phyloP scores from a whole-genome alignment of 129 eudicot genomes.

The carrot (Daucus carota) region DNA sequence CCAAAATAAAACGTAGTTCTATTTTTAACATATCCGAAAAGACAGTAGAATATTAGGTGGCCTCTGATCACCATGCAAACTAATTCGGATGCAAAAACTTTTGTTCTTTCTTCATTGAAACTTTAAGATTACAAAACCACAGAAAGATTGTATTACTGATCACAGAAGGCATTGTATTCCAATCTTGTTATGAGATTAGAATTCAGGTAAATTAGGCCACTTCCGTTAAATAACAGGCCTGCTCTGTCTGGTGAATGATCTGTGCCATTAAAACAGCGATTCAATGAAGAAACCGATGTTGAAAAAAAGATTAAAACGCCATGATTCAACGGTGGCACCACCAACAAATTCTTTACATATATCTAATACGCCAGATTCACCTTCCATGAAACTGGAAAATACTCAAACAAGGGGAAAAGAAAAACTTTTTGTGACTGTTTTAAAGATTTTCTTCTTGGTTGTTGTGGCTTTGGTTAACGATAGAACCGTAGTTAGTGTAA shows the following conservation, averaged over 20 bases:
- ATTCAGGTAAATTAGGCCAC: neutral
- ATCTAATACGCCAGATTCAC: neutral
- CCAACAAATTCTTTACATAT: neutral
- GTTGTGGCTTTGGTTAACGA: conserved; percentile 17
- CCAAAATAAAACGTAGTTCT: neutral
- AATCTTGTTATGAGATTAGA: neutral
- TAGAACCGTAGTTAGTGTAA: conserved; percentile 45
- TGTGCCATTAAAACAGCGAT: conserved; percentile 48
- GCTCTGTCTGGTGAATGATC: conserved; percentile 37
- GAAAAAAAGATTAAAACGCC: conserved; percentile 22
- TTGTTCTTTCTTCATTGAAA: neutral
- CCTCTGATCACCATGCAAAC: conserved; percentile 1
- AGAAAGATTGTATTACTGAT: neutral
- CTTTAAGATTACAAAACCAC: neutral
- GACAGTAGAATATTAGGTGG: neutral
- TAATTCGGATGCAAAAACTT: neutral
- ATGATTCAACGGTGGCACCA: neutral
- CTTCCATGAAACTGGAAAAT: neutral
- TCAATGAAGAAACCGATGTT: conserved; percentile 34
- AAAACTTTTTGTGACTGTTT: conserved; percentile 19
- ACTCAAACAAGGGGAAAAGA: conserved; percentile 1
- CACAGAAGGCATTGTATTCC: neutral
- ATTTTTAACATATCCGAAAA: neutral
- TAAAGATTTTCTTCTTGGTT: conserved; percentile 42
- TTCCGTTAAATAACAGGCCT: conserved; percentile 25